Base-by-base conservation (phyloP, 345 rosid genomes). In the Camelina hispida region DNA sequence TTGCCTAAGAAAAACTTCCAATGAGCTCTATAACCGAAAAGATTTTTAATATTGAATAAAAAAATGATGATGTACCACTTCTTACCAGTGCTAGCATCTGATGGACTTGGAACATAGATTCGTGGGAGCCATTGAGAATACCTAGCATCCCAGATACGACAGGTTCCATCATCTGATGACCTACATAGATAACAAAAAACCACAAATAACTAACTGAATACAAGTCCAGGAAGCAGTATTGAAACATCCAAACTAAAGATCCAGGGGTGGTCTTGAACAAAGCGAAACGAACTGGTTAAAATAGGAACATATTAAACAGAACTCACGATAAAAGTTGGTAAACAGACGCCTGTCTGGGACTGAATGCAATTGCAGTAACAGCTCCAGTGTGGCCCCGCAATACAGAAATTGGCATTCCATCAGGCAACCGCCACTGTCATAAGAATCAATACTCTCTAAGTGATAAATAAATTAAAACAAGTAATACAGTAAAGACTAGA, bases 151-250 rank as follows among this genome's bases (percentile, higher is more conserved):
- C 99, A 95, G 72, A 95, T 88, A 79, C 98, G 91, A 82, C 97
- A 95, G 71, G 99, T 95, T 78, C 99, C 98, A 82, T 95, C 99
- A 81, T 95, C 99, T 7, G 99, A 90, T 74, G 99, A 90, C 84
- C 99, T 95, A 86, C 81, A 87, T 5, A 76, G 53, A 63, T 72
- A 35, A 71, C 66, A 22, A 62, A 38, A 43, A 68, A 59, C 4
- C 20, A 38, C 63, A 66, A 53, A 28, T 28, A 28, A 54, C 7
- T 32, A 67, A n/a, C 32, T 71, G 63, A 54, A 43, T 43, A 72
- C 50, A 63, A 44, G 66, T 77, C 47, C 50, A 59, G 73, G 46
- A 72, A 66, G 57, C 25, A 65, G 66, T 47, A 57, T 28, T 70
- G 69, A 62, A 76, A 68, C 58, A 70, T 69, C 34, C 44, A 56